Conservation (phyloP, 495 filamentous ascomycete genomes). For the Achaetomiella virescens region DNA sequence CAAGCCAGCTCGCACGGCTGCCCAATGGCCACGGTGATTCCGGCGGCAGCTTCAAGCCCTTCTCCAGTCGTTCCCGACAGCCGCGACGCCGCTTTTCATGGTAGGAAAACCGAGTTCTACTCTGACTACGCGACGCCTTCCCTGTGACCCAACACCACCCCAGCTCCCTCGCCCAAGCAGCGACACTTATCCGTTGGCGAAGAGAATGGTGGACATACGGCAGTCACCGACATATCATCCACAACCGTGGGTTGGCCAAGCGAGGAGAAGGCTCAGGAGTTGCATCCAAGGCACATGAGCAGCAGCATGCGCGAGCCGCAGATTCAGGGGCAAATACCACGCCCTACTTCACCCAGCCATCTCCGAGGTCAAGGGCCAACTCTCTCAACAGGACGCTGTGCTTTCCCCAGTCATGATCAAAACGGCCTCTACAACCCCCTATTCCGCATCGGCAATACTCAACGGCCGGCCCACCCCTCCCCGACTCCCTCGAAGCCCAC, state of each 20-base stretch:
- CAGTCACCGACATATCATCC: slow-evolving; percentile 32
- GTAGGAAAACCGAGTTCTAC: slow-evolving; percentile 19
- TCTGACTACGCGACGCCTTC: slow-evolving; percentile 34
- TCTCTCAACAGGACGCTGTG: slow-evolving; percentile 18
- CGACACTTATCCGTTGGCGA: slow-evolving; percentile 28
- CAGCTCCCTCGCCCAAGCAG: slow-evolving; percentile 29
- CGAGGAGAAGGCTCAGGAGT: slow-evolving; percentile 31
- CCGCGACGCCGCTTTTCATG: slow-evolving; percentile 25
- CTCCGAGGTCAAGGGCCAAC: slow-evolving; percentile 18
- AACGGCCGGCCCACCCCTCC: slow-evolving; percentile 12
- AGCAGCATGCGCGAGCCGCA: slow-evolving; percentile 21
- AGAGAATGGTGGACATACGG: slow-evolving; percentile 30
- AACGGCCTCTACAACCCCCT: slow-evolving; percentile 8
- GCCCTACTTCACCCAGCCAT: slow-evolving; percentile 20
- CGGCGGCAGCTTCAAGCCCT: slow-evolving; percentile 17
- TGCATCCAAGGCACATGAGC: slow-evolving; percentile 24
- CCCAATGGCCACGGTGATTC: slow-evolving; percentile 30
- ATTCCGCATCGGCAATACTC: slow-evolving; percentile 1
- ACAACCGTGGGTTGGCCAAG: slow-evolving; percentile 32
- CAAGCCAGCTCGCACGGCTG: slow-evolving; percentile 22
- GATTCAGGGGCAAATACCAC: slow-evolving; percentile 15
- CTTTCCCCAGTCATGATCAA: slow-evolving; percentile 10
- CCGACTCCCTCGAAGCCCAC: slow-evolving; percentile 21
- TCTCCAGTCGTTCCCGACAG: slow-evolving; percentile 21
- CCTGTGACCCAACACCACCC: slow-evolving; percentile 33